Evolutionary conservation across 2,329 filamentous ascomycete species (phyloP).

Genomic region (Aspergillus unguis): DNA sequence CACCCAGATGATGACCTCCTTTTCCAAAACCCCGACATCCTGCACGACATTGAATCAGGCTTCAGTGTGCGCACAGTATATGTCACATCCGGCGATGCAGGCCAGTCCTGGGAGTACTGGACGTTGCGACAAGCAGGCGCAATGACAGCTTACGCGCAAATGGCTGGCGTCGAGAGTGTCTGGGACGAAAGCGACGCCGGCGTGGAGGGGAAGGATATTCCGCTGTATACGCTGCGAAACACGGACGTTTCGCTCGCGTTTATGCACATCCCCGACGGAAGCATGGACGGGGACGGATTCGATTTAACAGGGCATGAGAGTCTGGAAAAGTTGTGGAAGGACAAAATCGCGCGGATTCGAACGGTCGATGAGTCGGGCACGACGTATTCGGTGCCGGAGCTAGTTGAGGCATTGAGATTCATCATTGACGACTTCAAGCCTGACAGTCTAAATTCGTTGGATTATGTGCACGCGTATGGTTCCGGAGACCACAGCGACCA

Average conservation of each 20-base stretch:
- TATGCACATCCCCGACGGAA: constrained; percentile 13
- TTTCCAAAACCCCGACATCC: constrained; percentile 11
- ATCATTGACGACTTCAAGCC: constrained; percentile 5
- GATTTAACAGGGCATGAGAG: constrained; percentile 4
- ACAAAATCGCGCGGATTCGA: background rate
- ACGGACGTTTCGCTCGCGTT: constrained; percentile 8
- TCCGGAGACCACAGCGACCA: constrained; percentile 16
- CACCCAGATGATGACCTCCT: constrained; percentile 16
- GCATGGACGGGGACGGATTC: constrained; percentile 9
- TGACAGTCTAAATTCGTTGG: constrained; percentile 5
- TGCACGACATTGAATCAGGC: constrained; percentile 4
- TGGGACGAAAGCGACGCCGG: constrained; percentile 6
- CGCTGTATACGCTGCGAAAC: constrained; percentile 5
- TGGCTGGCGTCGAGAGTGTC: constrained; percentile 2
- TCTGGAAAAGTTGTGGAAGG: constrained; percentile 11
- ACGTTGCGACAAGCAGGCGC: constrained; percentile 2
- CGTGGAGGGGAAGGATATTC: background rate
- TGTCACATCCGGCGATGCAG: constrained; percentile 14
- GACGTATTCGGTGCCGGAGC: constrained; percentile 4
- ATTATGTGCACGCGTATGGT: constrained; percentile 8
- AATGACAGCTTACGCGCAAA: constrained; percentile 7
- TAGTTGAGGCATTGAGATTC: background rate
- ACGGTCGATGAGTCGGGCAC: background rate
- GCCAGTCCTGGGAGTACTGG: constrained; percentile 6
- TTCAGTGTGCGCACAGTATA: constrained; percentile 8